These are phyloP conservation scores for Eremothecium cymbalariae DNA, from an alignment of 1,139 yeast genomes.

Conservation along the genomic window DNA sequence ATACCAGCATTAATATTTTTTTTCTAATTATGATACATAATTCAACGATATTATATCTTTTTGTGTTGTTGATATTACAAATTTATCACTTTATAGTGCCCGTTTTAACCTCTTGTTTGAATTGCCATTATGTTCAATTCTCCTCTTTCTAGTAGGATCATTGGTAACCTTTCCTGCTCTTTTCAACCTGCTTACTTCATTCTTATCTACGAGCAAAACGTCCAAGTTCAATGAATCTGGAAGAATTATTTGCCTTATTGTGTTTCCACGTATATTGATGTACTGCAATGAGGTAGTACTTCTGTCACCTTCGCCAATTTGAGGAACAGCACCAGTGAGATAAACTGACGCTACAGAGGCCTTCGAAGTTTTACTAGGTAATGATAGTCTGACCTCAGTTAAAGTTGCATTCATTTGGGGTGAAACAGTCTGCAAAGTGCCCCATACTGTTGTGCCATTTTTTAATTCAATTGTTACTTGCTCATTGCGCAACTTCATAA, in stretches of 20 bases:
- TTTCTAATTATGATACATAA: too few relatives aligned
- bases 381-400: slow-evolving; percentile 54
- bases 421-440: slow-evolving; percentile 70
- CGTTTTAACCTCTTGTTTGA: slow-evolving; percentile 31
- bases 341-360: slow-evolving; percentile 25
- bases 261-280: slow-evolving; percentile 84
- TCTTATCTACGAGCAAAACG: slow-evolving; percentile 54
- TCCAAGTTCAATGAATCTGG: slow-evolving; percentile 89
- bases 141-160: slow-evolving; percentile 27
- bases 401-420: slow-evolving; percentile 90
- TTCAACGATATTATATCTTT: too few relatives aligned
- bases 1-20: too few relatives aligned
- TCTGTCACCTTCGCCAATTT: slow-evolving; percentile 48
- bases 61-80: too few relatives aligned
- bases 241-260: slow-evolving; percentile 71
- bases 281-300: slow-evolving; percentile 70
- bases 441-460: slow-evolving; percentile 71
- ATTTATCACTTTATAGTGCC: slow-evolving; percentile 26
- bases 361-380: slow-evolving; percentile 20
- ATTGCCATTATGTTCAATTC: slow-evolving; percentile 23
- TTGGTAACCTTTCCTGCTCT: slow-evolving; percentile 24
- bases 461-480: slow-evolving; percentile 88
- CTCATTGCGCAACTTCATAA: slow-evolving; percentile 82
- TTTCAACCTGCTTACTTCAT: slow-evolving; percentile 23
- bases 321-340: slow-evolving; percentile 15